A percentile compares a stretch with the other conserved stretches of the same genome.
Conservation (phyloP, 176 grass and related monocot genomes). For the Carex cristatella region DNA sequence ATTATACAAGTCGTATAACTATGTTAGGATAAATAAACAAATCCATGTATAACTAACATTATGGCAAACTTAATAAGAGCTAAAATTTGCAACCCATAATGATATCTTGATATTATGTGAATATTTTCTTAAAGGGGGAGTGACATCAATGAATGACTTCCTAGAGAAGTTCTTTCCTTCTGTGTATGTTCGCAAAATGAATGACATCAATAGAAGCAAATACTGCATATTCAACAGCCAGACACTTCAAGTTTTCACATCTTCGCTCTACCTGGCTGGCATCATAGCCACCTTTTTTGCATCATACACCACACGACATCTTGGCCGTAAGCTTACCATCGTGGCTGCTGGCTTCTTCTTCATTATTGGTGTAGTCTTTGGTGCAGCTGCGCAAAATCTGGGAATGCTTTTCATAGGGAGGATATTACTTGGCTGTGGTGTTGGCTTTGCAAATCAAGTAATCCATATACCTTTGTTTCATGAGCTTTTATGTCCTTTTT, state of each 20-base stretch:
- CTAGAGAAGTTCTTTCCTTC: conserved; percentile 16
- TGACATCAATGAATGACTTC: conserved; percentile 29
- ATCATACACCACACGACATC: conserved; percentile 21
- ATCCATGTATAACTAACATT: neutral
- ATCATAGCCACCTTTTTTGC: conserved; percentile 27
- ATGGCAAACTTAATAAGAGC: neutral
- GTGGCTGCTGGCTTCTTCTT: conserved; percentile 20
- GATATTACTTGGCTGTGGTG: conserved; percentile 81
- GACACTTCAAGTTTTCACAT: conserved; percentile 25
- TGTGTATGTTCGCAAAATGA: neutral
- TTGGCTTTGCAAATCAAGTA: conserved; percentile 81
- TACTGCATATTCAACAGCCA: conserved; percentile 22
- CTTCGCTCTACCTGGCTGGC: conserved; percentile 25
- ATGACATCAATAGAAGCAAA: neutral
- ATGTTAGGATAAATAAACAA: neutral
- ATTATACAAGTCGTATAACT: neutral
- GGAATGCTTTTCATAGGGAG: conserved; percentile 72
- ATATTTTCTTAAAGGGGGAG: conserved; percentile 22
- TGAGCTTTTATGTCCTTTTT: neutral
- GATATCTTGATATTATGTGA: neutral
- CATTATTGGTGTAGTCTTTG: conserved; percentile 57
- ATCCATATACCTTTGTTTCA: conserved; percentile 56
- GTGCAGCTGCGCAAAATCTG: conserved; percentile 57
- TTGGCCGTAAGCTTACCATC: conserved; percentile 24
- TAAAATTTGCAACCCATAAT: neutral